Base-by-base conservation (phyloP, 768 basidiomycete genomes). In the Pisolithus marmoratus region DNA sequence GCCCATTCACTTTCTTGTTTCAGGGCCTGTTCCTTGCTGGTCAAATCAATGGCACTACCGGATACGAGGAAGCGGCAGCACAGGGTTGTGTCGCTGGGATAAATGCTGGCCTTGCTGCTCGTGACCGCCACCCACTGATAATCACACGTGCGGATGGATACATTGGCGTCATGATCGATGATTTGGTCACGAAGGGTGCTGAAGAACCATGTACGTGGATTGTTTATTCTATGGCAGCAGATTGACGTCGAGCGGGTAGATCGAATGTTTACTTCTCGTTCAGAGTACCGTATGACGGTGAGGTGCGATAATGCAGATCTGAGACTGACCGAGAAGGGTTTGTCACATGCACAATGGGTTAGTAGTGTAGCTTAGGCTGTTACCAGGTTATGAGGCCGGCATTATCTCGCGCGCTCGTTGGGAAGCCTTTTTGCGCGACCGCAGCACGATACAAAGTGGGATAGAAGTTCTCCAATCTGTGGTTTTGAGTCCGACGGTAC, bases 21-120 rank as follows among this genome's bases (percentile, higher is more conserved):
- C 43, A 87, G 81, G 91, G 91, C 1, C 76, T 94, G 3, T 94
- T 87, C 68, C 79, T 94, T 20, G 90, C 90, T 1, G 91, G 92
- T 4, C 91, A 94, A 66, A 94, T 94, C 60, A 94, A 94, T 58
- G 87, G 87, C 11, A 95, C 93, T 1, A 95, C 93, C 2, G 93
- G 93, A 5, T 95, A 95, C 63, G 93, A 95, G 64, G 93, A 95
- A 70, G 93, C 93, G 1, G 93, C 90, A 2, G 90, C 89, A 4
- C 93, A 94, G 64, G 93, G 93, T 8, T 72, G 82, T n/a, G 69
- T 95, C 0, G 93, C 92, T 1, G 92, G 93, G 2, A 83, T 90
- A 47, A 94, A 95, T 51, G 93, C 93, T 0, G 93, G 90, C 0
- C 74, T 92, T 2, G 71, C 81, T 0, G 83, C 89, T 8, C 72